Evolutionary conservation across 768 basidiomycete species (phyloP), one percentile per base, ranked within the genome.

Genomic region (Daedaleopsis nitida): DNA sequence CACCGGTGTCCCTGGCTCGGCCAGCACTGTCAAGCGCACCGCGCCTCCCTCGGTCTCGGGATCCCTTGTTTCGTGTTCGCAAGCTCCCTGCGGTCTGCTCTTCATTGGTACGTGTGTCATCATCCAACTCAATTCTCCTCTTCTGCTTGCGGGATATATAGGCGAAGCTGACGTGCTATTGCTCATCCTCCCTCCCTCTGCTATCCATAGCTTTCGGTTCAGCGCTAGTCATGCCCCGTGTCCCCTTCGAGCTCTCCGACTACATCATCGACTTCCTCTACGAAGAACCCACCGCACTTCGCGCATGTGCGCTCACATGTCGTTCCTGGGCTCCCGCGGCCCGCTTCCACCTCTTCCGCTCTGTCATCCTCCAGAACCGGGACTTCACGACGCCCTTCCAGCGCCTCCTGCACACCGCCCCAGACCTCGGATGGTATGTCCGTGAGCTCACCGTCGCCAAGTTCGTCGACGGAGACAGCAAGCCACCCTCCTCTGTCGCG

Each of bases 221-320:
- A 50, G 44, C 21, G 27, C 27, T 32, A 32, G 27, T 32, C 51
- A 70, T 70, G 68, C 48, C 65, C 21, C 42, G 23, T 13, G 58
- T 81, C 16, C 80, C 80, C 14, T 67, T 71, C 44, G 74, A 75
- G 64, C 65, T 75, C 52, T 64, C 65, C 45, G 73, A 75, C 65
- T 68, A 65, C 50, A 67, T 76, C 43, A 64, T 76, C 62, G 74
- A 76, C 66, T 70, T 66, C 55, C 70, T 76, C 35, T 67, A 76
- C 64, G 60, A 69, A 34, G 70, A 76, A 44, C 57, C 57, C 16
- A 45, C 27, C 1, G 34, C 72, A 14, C 66, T 76, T 27, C 53
- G 52, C 23, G 62, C 63, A 1, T 72, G 70, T 51, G 65, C 66
- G 7, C 63, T 71, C 34, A 65, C 69, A 17, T 72, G 68, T 47